Evolutionary conservation across 2,329 filamentous ascomycete species (phyloP).

Genomic region (Trichoderma simmonsii): DNA sequence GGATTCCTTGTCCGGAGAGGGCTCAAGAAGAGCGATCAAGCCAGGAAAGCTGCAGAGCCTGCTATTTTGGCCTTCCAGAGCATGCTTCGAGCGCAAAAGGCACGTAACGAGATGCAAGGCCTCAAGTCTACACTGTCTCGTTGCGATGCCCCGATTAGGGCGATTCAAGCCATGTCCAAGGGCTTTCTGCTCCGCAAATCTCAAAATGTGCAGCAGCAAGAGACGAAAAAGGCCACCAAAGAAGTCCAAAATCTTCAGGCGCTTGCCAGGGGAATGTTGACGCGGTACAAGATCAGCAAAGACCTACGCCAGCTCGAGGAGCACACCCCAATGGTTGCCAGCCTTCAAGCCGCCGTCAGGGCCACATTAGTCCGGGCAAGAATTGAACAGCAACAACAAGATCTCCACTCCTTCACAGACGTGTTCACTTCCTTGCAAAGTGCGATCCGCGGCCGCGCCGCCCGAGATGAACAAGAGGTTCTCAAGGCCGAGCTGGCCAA

Average conservation of each 20-base stretch:
- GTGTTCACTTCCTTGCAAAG: slow-evolving; percentile 47
- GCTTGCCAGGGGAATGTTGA: slow-evolving; percentile 62
- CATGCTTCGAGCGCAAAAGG: slow-evolving; percentile 68
- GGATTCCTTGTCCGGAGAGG: slow-evolving; percentile 69
- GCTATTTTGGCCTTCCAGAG: slow-evolving; percentile 80
- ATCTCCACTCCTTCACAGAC: slow-evolving; percentile 48
- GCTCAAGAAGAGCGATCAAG: slow-evolving; percentile 59
- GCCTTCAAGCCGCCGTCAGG: slow-evolving; percentile 64
- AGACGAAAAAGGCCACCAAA: slow-evolving; percentile 50
- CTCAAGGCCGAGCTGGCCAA: slow-evolving; percentile 48
- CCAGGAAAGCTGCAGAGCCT: slow-evolving; percentile 67
- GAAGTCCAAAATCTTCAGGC: slow-evolving; percentile 62
- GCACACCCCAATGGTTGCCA: slow-evolving; percentile 48
- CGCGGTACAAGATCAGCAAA: slow-evolving; percentile 54
- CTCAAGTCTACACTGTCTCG: slow-evolving; percentile 57
- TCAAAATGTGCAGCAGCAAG: slow-evolving; percentile 53
- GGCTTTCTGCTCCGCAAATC: slow-evolving; percentile 63
- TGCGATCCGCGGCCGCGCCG: slow-evolving; percentile 44
- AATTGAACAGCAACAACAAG: slow-evolving; percentile 48
- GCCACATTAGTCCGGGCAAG: slow-evolving; percentile 58
- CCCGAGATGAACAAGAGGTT: slow-evolving; percentile 43
- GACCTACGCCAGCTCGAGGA: slow-evolving; percentile 52
- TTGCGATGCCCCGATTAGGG: slow-evolving; percentile 60
- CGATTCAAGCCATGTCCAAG: slow-evolving; percentile 63
- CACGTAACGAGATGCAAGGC: slow-evolving; percentile 55